Base-by-base conservation (phyloP, 1,284 basidiomycete species). In the Ceratobasidium sp. region DNA sequence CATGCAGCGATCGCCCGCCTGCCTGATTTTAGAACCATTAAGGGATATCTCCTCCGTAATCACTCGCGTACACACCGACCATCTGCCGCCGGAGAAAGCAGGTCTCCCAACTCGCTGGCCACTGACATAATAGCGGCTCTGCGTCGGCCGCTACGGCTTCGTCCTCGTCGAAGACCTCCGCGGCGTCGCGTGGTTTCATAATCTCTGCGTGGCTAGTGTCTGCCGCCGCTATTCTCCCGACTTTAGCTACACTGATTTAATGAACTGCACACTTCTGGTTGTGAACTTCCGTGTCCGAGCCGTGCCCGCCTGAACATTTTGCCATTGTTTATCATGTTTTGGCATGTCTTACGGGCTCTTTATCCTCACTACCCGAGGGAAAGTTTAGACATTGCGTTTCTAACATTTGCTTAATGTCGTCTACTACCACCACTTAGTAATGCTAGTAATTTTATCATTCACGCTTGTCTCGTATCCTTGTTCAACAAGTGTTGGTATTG, bases 381-480 rank as follows among this genome's bases (percentile, higher is more conserved):
- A 3, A n/a, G 26, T n/a, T 69, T 69, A 50, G 66, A 69, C 66
- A 66, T 52, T 67, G 8, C 38, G 50, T 69, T 14, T 57, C 44
- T 44, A 30, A 43, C 38, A 38, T 41, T 69, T 57, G 52, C 26
- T 69, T 69, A 69, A 69, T 69, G 66, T 57, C n/a, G 23, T 23
- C 21, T 57, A 58, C 35, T 38, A 11, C 11, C 35, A 38, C 11
- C 11, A 38, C 35, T 11, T 38, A 38, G 35, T 38, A 38, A 38
- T 11, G 55, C 18, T 18, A 18, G 55, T 16, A 21, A 32, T 57
- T 54, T 32, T 66, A 38, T 30, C 26, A 54, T 49, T 7, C 23
- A n/a, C 23, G 16, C 11, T 11, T 38, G 11, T 38, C n/a, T n/a
- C n/a, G n/a, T n/a, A n/a, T n/a, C n/a, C n/a, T n/a, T n/a, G n/a